Percentiles rank a stretch among this genome's conserved stretches.
These are phyloP conservation scores for Gossypium schwendimanii DNA, from an alignment of 441 rosid species.

Conservation along the genomic window DNA sequence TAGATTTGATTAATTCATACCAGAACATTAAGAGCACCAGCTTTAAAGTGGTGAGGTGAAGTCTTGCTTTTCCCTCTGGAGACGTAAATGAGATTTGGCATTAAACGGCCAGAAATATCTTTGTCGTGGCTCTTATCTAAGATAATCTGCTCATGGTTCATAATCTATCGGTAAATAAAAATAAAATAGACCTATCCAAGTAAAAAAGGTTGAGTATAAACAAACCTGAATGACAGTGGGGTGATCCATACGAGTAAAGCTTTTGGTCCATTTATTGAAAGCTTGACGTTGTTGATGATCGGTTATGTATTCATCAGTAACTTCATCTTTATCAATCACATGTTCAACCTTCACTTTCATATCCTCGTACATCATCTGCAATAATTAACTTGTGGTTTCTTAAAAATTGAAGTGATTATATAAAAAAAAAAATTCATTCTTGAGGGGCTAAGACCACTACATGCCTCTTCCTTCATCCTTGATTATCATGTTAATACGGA, in stretches of 20 bases:
- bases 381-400: neutral
- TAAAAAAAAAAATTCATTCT: too few species aligned
- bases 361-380: constrained; percentile 46
- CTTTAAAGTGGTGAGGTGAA: constrained; percentile 44
- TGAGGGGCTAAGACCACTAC: too few species aligned
- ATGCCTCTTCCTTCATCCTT: too few species aligned
- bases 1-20: constrained; percentile 15
- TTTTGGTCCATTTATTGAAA: constrained; percentile 37
- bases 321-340: constrained; percentile 42
- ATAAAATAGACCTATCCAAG: too few species aligned
- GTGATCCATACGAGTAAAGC: constrained; percentile 51
- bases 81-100: constrained; percentile 49
- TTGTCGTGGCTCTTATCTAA: constrained; percentile 30
- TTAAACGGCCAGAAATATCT: constrained; percentile 27
- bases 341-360: constrained; percentile 55
- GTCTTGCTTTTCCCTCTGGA: constrained; percentile 41
- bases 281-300: constrained; percentile 19
- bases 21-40: constrained; percentile 52
- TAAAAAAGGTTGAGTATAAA: neutral
- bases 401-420: too few species aligned
- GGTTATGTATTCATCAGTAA: constrained; percentile 25
- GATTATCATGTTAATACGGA: too few species aligned
- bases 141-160: constrained; percentile 25
- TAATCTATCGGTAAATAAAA: neutral
- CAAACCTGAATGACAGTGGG: constrained; percentile 53